Evolutionary conservation across 768 basidiomycete genomes (phyloP), one percentile per base, ranked within the genome.

Genomic region (Psilocybe tampanensis): DNA sequence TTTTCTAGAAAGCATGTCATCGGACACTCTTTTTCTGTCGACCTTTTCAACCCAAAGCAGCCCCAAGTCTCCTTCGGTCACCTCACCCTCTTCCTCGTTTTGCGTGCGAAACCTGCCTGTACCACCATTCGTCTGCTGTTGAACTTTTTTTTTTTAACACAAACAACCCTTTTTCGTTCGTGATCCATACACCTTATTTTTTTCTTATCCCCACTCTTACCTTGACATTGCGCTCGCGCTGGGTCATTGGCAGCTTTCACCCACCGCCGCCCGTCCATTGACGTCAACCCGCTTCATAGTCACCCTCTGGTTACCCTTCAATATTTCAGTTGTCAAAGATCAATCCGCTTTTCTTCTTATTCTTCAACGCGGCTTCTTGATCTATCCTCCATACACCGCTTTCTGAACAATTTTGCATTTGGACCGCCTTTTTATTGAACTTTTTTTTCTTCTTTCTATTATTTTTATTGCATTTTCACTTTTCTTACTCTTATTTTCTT

Each of bases 401-500:
- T 33, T 18, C 43, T 12, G 44, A 22, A 29, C 29, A 29, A 29
- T 29, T 29, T 29, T n/a, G n/a, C n/a, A n/a, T n/a, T n/a, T n/a
- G n/a, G 29, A 29, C 9, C 29, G n/a, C 18, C 22, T 47, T n/a
- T 51, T 42, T 47, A 5, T 49, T 53, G 45, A 39, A 41, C 34
- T 18, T 39, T 24, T 36, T 45, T 56, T 41, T 9, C 32, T 24
- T 36, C 36, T 56, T 41, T 9, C 32, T 50, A 42, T 54, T 58
- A 58, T 58, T 58, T 58, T 58, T 58, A 58, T 58, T 58, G 21
- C 52, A n/a, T 54, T 58, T 53, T 22, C 6, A 33, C 43, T 32
- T 33, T 8, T 29, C 22, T 47, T 26, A 15, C 43, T 26, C 23
- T 3, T 36, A 24, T 8, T 7, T 8, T 19, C 9, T 9, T 29